Conservation (phyloP, 352 stramenopile genomes). For the Phytophthora podocarpi region DNA sequence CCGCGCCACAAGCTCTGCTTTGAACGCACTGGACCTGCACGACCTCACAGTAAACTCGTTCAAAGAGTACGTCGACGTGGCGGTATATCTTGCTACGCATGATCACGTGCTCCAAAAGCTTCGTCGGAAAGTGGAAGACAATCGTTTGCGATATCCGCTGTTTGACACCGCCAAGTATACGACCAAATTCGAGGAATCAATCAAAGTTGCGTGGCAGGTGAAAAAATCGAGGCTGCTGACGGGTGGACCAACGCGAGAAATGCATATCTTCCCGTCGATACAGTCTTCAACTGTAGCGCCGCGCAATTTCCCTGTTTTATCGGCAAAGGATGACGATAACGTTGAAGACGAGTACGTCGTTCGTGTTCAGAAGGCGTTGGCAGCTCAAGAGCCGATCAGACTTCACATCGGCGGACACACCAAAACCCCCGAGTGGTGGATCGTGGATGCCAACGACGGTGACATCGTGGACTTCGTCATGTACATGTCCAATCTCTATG, state of each 20-base stretch:
- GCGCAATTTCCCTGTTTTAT: slow-evolving; percentile 43
- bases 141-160: slow-evolving; percentile 51
- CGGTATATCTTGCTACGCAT: slow-evolving; percentile 54
- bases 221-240: slow-evolving; percentile 30
- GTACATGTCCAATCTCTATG: slow-evolving; percentile 71
- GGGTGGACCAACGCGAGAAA: slow-evolving; percentile 5
- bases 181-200: slow-evolving; percentile 44
- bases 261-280: slow-evolving; percentile 54
- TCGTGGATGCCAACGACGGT: slow-evolving; percentile 64
- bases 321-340: slow-evolving; percentile 40
- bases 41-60: slow-evolving; percentile 66
- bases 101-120: slow-evolving; percentile 38
- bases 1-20: slow-evolving; percentile 59
- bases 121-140: slow-evolving; percentile 45
- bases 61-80: slow-evolving; percentile 85
- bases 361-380: slow-evolving; percentile 38
- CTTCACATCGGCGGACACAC: slow-evolving; percentile 70
- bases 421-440: slow-evolving; percentile 56
- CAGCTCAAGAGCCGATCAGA: slow-evolving; percentile 38
- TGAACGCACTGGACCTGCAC: slow-evolving; percentile 56
- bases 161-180: slow-evolving; percentile 75
- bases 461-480: slow-evolving; percentile 65
- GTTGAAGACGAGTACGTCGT: slow-evolving; percentile 46
- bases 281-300: slow-evolving; percentile 20
- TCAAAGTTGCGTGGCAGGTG: slow-evolving; percentile 57